Percentiles rank a stretch among this genome's conserved stretches.
Evolutionary conservation across 768 basidiomycete species (phyloP).

Genomic region (Cystofilobasidium bisporidii): DNA sequence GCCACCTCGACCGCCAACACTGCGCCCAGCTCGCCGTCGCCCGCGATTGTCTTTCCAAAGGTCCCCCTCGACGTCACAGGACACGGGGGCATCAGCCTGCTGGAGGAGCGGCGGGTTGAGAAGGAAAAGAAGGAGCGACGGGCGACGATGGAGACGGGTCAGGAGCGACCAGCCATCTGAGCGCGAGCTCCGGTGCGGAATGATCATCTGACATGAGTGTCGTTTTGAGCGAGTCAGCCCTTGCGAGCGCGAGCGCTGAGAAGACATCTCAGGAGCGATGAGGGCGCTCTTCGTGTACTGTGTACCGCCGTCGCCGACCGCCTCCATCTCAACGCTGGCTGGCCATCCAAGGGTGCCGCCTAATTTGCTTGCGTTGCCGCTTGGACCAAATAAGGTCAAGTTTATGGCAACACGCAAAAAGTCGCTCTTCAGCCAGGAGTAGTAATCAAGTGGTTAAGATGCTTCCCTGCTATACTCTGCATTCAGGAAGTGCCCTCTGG

Average conservation of each 20-base stretch:
- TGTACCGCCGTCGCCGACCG: too few species aligned
- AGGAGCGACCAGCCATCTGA: not conserved
- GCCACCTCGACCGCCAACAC: not conserved
- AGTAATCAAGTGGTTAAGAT: slow-evolving; percentile 14
- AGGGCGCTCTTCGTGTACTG: too few species aligned
- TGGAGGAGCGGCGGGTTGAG: slow-evolving; percentile 5
- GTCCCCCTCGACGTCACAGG: slow-evolving; percentile 1
- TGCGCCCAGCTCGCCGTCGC: not conserved
- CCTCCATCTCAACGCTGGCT: too few species aligned
- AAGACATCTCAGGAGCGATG: too few species aligned
- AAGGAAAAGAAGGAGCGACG: slow-evolving; percentile 6
- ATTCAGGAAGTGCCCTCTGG: slow-evolving; percentile 12
- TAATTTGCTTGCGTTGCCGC: too few species aligned
- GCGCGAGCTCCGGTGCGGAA: too few species aligned
- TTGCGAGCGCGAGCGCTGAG: too few species aligned
- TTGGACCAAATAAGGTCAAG: too few species aligned
- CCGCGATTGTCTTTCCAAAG: not conserved
- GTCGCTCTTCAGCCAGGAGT: not conserved
- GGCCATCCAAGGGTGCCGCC: too few species aligned
- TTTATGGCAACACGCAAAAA: too few species aligned
- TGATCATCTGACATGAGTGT: too few species aligned
- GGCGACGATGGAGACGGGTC: not conserved
- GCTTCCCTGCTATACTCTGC: slow-evolving; percentile 2
- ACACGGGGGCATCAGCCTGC: slow-evolving; percentile 8
- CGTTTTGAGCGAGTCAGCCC: too few species aligned